Evolutionary conservation across 371 early-diverging fungal species (phyloP).

Genomic region (Rhizopus stolonifer): DNA sequence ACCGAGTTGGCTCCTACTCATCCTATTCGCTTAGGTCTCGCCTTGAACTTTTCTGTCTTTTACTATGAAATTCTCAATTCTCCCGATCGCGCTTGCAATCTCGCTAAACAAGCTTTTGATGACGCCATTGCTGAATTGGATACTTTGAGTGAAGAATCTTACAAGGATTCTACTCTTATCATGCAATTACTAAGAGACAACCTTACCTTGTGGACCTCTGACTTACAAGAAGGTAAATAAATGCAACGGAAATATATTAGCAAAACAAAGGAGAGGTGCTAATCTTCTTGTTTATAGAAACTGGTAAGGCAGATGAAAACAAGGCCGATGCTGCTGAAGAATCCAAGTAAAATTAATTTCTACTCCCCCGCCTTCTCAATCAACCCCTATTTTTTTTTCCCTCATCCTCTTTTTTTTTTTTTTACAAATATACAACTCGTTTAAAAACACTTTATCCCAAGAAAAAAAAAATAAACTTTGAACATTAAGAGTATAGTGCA

Average conservation of each 20-base stretch:
- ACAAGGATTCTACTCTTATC: conserved; percentile 99
- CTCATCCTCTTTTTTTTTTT: neutral
- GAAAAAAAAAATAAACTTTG: no score
- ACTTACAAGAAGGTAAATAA: conserved; percentile 81
- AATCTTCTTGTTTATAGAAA: conserved; percentile 8
- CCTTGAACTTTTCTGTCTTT: conserved; percentile 99
- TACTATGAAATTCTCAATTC: conserved; percentile 99
- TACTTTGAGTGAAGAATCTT: conserved; percentile 97
- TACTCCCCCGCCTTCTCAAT: no score
- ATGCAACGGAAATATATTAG: neutral
- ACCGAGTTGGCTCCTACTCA: conserved; percentile 96
- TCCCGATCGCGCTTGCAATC: conserved; percentile 96
- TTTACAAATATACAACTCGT: neutral
- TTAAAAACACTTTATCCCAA: neutral
- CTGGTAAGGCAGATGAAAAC: conserved; percentile 22
- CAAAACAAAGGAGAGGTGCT: neutral
- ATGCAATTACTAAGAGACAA: conserved; percentile 99
- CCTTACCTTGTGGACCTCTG: conserved; percentile 99
- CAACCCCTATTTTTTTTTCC: neutral
- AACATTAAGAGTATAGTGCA: no score
- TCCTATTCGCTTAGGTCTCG: conserved; percentile 98
- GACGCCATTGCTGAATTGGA: conserved; percentile 94
- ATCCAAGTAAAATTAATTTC: conserved; percentile 23
- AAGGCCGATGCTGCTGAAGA: conserved; percentile 24
- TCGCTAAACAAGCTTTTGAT: conserved; percentile 99